Evolutionary conservation across 1,284 basidiomycete species (phyloP), one percentile per base, ranked within the genome.

Genomic region (Trametes polyzona): DNA sequence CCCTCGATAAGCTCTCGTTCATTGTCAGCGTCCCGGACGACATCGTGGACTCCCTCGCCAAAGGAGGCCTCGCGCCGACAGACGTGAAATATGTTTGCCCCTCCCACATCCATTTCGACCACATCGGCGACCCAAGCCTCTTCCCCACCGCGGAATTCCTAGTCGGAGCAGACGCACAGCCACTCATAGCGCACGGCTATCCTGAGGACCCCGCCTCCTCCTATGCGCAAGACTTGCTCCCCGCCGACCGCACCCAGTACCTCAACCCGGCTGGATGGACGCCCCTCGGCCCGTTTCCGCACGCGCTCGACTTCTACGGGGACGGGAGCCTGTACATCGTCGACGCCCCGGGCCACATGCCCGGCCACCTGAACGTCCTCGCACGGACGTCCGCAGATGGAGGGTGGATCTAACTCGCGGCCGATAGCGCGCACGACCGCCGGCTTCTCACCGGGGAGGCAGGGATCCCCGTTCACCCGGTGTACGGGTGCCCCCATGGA

Each of bases 321-420:
- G 84, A 87, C 58, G 84, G 83, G 0, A 80, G 78, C 55, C 58
- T 83, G 30, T 83, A 83, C 64, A 70, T 86, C 54, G 71, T 86
- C 53, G 78, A 85, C 59, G 74, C 82, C 2, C 78, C 81, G 5
- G 83, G 83, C 0, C 82, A 84, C 65, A 70, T 81, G 24, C 65
- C 72, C 0, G 83, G 83, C 0, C 83, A 85, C 63, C 58, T 86
- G 55, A 81, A 79, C 52, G 65, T 79, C 21, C 75, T 86, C 11
- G 80, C 74, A n/a, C 79, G 84, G 36, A 86, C 83, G 19, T 82
- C 81, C 7, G 32, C 73, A 11, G 76, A 82, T 43, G 83, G 83
- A 9, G 77, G 3, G 1, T 85, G 83, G 84, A 72, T 84, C 17
- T 81, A 78, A 56, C 73, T 86, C 17, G 83, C 73, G 2, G 82